phyloP scores from a whole-genome alignment of 1,284 basidiomycete genomes.

The Termitomyces sp. region DNA sequence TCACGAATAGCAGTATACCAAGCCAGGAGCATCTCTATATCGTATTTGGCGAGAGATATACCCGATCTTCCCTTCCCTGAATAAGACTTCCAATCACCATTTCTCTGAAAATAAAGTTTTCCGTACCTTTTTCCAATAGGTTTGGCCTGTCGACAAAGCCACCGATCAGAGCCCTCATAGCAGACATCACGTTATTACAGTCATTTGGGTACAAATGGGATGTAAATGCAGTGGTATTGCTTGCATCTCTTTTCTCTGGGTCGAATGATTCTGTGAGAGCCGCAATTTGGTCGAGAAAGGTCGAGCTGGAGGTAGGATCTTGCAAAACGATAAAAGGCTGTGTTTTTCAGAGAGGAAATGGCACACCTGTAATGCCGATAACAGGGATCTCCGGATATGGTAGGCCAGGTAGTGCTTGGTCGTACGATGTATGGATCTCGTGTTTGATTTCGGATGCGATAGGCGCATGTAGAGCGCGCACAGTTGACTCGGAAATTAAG shows the following conservation, averaged over 20 bases:
- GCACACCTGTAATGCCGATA: slow-evolving; percentile 49
- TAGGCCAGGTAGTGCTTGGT: slow-evolving; percentile 36
- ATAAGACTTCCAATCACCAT: not conserved
- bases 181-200: slow-evolving; percentile 44
- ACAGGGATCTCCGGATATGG: slow-evolving; percentile 50
- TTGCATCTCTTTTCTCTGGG: slow-evolving; percentile 22
- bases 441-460: slow-evolving; percentile 36
- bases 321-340: not conserved
- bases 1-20: slow-evolving; percentile 48
- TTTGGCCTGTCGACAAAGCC: slow-evolving; percentile 43
- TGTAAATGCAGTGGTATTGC: slow-evolving; percentile 28
- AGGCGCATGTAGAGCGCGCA: slow-evolving; percentile 39
- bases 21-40: slow-evolving; percentile 50
- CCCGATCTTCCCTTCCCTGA: slow-evolving; percentile 38
- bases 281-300: slow-evolving; percentile 43
- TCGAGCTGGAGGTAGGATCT: slow-evolving; percentile 33
- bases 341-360: not conserved
- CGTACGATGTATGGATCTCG: slow-evolving; percentile 36
- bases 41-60: slow-evolving; percentile 51
- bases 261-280: slow-evolving; percentile 27
- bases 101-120: not conserved
- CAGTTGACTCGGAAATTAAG: slow-evolving; percentile 32
- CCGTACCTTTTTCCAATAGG: slow-evolving; percentile 22
- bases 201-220: slow-evolving; percentile 55
- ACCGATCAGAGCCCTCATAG: slow-evolving; percentile 53